phyloP scores from a whole-genome alignment of 176 grass and related monocot species.

The Oryza brachyantha region DNA sequence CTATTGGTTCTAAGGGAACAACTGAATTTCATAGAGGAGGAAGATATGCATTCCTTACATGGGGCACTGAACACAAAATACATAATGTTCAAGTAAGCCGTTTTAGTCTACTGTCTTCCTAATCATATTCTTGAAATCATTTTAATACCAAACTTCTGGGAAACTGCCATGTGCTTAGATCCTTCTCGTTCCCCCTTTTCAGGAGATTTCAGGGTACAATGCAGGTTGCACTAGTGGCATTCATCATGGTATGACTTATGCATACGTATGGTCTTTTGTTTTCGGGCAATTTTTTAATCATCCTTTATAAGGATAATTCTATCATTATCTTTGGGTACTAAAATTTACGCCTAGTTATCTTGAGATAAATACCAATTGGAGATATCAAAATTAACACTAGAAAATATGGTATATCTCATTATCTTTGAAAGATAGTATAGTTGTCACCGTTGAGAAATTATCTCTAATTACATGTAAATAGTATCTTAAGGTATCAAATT shows the following conservation, averaged over 20 bases:
- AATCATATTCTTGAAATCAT: not conserved
- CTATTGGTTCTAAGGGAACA: conserved; percentile 71
- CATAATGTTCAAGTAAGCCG: conserved; percentile 85
- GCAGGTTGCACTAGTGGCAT: conserved; percentile 81
- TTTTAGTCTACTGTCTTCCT: not conserved
- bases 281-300: too few relatives aligned
- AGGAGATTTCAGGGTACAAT: conserved; percentile 97
- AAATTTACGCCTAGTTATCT: too few relatives aligned
- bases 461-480: too few relatives aligned
- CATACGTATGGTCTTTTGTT: not conserved
- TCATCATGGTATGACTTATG: conserved; percentile 67
- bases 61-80: conserved; percentile 84
- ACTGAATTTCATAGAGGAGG: conserved; percentile 69
- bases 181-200: not conserved
- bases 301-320: too few relatives aligned
- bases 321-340: too few relatives aligned
- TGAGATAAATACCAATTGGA: too few relatives aligned
- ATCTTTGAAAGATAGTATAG: too few relatives aligned
- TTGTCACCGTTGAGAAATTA: too few relatives aligned
- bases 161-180: not conserved
- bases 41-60: conserved; percentile 72
- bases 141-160: not conserved
- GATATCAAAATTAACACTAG: too few relatives aligned
- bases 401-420: too few relatives aligned
- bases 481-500: too few relatives aligned